phyloP scores from a whole-genome alignment of 768 basidiomycete species.

The Lactifluus echinatus region DNA sequence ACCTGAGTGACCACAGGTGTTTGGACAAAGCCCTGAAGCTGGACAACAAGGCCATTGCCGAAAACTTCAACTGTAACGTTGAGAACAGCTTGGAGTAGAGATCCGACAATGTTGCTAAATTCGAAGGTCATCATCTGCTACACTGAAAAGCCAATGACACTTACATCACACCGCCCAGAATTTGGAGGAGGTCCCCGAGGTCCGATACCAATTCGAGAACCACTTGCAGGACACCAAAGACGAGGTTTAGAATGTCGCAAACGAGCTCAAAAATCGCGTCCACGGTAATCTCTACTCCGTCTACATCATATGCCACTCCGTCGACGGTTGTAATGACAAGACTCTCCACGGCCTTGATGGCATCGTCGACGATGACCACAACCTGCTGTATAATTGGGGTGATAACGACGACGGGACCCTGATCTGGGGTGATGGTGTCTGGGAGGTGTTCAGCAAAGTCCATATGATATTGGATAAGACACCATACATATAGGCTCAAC shows the following conservation, averaged over 20 bases:
- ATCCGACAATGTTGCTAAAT: not conserved
- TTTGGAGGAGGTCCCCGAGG: not conserved
- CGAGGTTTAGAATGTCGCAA: not conserved
- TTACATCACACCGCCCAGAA: not conserved
- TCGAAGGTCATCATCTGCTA: not conserved
- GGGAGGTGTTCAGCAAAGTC: not conserved
- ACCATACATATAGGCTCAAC: not conserved
- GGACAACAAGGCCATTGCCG: not conserved
- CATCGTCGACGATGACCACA: slow-evolving; percentile 22
- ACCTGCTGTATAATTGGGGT: slow-evolving; percentile 23
- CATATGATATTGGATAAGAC: not conserved
- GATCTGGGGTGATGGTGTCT: slow-evolving; percentile 24
- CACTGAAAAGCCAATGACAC: not conserved
- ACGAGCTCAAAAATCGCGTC: slow-evolving; percentile 19
- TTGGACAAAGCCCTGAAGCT: not conserved
- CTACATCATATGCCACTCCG: slow-evolving; percentile 24
- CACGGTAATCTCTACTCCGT: slow-evolving; percentile 25
- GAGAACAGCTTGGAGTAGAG: not conserved
- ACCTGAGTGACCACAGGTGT: not conserved
- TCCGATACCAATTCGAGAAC: not conserved
- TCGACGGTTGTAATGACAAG: slow-evolving; percentile 23
- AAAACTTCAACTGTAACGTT: not conserved
- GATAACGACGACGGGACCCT: slow-evolving; percentile 23
- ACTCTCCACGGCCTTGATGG: slow-evolving; percentile 22
- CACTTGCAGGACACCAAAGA: not conserved